Conservation (phyloP, 768 basidiomycete genomes). For the Pleurotus pulmonarius region DNA sequence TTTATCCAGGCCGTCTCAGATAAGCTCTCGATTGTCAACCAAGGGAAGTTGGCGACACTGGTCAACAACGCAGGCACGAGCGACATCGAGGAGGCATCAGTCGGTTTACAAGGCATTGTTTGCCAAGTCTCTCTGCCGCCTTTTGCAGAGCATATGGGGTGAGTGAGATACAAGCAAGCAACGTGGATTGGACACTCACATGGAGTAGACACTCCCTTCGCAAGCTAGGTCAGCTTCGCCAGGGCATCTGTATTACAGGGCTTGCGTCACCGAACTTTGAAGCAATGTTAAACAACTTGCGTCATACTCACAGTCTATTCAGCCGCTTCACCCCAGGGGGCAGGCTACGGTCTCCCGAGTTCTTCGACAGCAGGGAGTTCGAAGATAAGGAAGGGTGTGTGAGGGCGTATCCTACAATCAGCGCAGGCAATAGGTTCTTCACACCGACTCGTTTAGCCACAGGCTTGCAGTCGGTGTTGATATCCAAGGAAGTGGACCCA, state of each 20-base stretch:
- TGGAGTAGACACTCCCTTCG: not conserved
- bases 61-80: not conserved
- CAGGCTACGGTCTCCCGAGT: not conserved
- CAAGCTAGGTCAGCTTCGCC: not conserved
- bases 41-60: not conserved
- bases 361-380: not conserved
- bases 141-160: not conserved
- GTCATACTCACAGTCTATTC: not conserved
- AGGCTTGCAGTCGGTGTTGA: not conserved
- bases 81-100: not conserved
- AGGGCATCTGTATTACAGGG: not conserved
- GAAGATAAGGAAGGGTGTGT: not conserved
- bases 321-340: not conserved
- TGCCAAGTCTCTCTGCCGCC: not conserved
- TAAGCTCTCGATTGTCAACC: not conserved
- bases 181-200: not conserved
- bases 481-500: not conserved
- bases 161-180: not conserved
- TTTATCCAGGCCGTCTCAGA: not conserved
- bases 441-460: not conserved
- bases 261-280: not conserved
- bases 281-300: not conserved
- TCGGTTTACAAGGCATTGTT: not conserved
- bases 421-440: not conserved
- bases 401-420: not conserved